Base-by-base conservation (phyloP, 2,329 filamentous ascomycete species). In the Didymosphaeria variabile region DNA sequence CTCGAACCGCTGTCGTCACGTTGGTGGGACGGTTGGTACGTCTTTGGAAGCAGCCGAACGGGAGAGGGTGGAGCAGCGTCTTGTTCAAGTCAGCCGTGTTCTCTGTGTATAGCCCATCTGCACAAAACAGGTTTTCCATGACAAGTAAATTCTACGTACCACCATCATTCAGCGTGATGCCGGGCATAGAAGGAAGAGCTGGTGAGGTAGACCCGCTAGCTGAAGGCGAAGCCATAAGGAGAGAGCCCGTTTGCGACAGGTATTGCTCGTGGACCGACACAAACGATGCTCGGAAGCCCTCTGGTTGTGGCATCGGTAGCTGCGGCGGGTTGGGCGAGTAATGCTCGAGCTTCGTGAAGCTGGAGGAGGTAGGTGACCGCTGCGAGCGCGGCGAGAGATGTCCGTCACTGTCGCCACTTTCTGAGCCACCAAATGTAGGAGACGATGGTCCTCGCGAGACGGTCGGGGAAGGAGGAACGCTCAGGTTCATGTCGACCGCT, bases 401-500 rank as follows among this genome's bases (percentile, higher is more conserved):
- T 52, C 63, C 69, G 42, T 76, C 70, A 52, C 68, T 70, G 7
- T 62, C 55, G 38, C 66, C 72, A 45, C 57, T 63, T 42, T 77
- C 74, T n/a, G 68, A 72, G n/a, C 70, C 72, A 58, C 58, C 62
- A 58, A 74, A 75, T 1, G 67, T 65, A 31, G 68, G 67, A 47
- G 69, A 69, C 9, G 63, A 57, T 8, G 64, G 57, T 13, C 58
- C 59, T 40, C 65, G 66, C 9, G 66, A 45, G 32, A 65, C 62
- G 23, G 71, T 70, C 23, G 77, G 75, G 6, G 75, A 77, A 2
- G 72, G 67, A 50, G 76, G 75, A 4, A 75, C 68, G 15, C 67
- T 69, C 38, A 77, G 64, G 54, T 67, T 74, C 74, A 78, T 77
- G 63, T 79, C 72, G 54, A 77, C 75, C 46, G 68, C 60, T 46